phyloP scores from a whole-genome alignment of 306 rosid species.

The Rosa lucieae region DNA sequence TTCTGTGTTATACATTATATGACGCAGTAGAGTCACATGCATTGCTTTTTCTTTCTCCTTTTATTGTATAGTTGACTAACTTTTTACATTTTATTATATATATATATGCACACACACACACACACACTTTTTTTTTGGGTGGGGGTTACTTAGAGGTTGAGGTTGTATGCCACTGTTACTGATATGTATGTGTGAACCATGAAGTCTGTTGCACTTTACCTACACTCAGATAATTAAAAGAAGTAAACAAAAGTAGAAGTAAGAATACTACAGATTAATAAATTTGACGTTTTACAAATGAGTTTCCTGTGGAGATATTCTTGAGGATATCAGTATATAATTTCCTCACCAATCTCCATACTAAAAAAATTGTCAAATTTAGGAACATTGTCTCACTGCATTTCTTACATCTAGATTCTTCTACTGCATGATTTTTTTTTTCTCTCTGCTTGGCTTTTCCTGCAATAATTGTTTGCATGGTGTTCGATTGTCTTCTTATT shows the following conservation, averaged over 20 bases:
- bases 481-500: neutral
- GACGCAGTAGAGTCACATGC: neutral
- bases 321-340: neutral
- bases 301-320: neutral
- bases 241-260: neutral
- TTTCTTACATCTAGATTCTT: neutral
- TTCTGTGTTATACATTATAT: neutral
- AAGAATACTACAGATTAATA: neutral
- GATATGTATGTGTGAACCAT: neutral
- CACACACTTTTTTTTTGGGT: neutral
- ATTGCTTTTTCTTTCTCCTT: neutral
- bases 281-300: neutral
- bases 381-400: slow-evolving; percentile 11
- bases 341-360: slow-evolving; percentile 11
- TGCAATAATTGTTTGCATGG: neutral
- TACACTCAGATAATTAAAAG: neutral
- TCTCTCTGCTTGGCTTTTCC: neutral
- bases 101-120: neutral
- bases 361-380: neutral
- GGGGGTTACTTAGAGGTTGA: neutral
- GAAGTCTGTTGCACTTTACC: neutral
- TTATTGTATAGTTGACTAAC: neutral
- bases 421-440: neutral
- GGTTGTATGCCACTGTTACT: neutral
- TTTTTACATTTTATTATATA: neutral